Evolutionary conservation across 768 basidiomycete species (phyloP).

Genomic region (Boletus pseudopeckii): DNA sequence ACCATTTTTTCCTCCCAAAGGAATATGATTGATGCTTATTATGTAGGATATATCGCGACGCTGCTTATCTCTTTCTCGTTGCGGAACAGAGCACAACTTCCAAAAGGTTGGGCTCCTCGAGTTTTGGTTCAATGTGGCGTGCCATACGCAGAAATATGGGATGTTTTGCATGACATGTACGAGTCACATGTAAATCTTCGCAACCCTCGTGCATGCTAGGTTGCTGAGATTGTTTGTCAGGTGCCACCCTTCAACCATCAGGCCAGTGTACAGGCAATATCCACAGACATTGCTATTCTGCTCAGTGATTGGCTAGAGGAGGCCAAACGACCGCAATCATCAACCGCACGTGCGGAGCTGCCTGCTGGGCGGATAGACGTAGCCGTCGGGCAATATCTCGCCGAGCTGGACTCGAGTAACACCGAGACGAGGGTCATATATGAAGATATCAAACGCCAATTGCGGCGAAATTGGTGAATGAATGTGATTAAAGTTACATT

Average conservation of each 20-base stretch:
- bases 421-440: constrained; percentile 62
- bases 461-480: constrained; percentile 68
- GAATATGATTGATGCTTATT: background rate
- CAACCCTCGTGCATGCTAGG: background rate
- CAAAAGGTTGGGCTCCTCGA: constrained; percentile 79
- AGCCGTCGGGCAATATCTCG: constrained; percentile 70
- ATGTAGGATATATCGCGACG: constrained; percentile 67
- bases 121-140: constrained; percentile 80
- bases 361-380: constrained; percentile 75
- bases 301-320: constrained; percentile 78
- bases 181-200: constrained; percentile 69
- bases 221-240: constrained; percentile 33
- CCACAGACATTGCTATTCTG: constrained; percentile 78
- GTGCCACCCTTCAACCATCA: constrained; percentile 83
- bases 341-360: constrained; percentile 58
- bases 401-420: constrained; percentile 61
- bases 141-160: constrained; percentile 79
- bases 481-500: constrained; percentile 6
- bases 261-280: constrained; percentile 73
- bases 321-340: constrained; percentile 70
- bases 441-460: constrained; percentile 66
- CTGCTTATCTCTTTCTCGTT: constrained; percentile 74
- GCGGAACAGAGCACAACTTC: constrained; percentile 52
- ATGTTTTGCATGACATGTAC: constrained; percentile 81
- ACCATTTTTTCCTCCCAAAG: background rate